A percentile compares a stretch with the other conserved stretches of the same genome.
phyloP scores from a whole-genome alignment of 176 grass and related monocot genomes.

The Tuctoria greenei region DNA sequence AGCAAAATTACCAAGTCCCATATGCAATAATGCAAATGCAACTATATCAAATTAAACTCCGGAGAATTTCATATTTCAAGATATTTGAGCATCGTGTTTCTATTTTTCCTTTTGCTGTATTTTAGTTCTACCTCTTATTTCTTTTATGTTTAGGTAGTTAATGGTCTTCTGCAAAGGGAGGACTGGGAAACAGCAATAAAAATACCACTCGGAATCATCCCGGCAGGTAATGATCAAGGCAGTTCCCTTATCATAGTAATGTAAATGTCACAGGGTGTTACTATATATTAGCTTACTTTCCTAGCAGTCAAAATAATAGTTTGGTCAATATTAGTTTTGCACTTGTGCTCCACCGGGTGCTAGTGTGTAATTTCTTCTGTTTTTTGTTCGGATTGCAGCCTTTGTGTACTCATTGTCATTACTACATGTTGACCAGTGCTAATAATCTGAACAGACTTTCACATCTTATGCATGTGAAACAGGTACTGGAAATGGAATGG shows the following conservation, averaged over 20 bases:
- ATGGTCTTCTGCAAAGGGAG: conserved; percentile 88
- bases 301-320: background rate
- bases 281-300: conserved; percentile 9
- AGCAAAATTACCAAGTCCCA: conserved; percentile 22
- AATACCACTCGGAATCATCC: conserved; percentile 91
- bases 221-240: conserved; percentile 59
- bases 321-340: background rate
- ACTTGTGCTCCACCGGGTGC: background rate
- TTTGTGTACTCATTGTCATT: conserved; percentile 9
- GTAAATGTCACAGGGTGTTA: conserved; percentile 2
- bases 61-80: background rate
- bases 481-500: conserved; percentile 99
- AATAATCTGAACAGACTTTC: conserved; percentile 13
- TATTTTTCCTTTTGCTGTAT: conserved; percentile 5
- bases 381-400: conserved; percentile 16
- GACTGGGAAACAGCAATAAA: conserved; percentile 94
- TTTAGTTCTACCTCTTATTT: background rate
- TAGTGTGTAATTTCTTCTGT: background rate
- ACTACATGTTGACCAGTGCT: background rate
- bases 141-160: conserved; percentile 70
- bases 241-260: conserved; percentile 5
- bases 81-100: background rate
- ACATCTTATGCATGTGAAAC: conserved; percentile 29
- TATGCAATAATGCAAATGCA: conserved; percentile 8
- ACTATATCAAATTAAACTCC: background rate